These are phyloP conservation scores for Teunomyces barrocoloradensis DNA, from an alignment of 805 yeast genomes.

Conservation along the genomic window DNA sequence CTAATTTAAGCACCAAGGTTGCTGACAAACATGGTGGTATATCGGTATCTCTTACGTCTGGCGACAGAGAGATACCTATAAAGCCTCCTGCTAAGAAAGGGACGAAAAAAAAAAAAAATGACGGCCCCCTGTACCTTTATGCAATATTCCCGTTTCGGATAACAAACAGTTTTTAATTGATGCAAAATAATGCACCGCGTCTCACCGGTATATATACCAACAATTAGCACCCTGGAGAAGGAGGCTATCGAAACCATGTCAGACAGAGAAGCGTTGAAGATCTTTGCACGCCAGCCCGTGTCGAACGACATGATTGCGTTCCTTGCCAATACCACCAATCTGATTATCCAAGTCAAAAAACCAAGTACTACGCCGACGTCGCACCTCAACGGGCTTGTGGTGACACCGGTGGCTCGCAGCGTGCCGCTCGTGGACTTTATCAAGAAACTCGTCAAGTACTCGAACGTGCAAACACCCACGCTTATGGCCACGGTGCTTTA, in stretches of 20 bases:
- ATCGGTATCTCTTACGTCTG: too few species aligned
- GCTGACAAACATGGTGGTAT: too few species aligned
- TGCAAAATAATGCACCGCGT: constrained; percentile 4
- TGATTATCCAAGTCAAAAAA: constrained; percentile 50
- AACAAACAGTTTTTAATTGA: neutral
- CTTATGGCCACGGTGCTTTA: constrained; percentile 90
- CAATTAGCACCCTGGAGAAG: neutral
- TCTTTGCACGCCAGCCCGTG: constrained; percentile 56
- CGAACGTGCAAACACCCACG: constrained; percentile 94
- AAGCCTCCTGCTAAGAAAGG: neutral
- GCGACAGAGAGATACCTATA: too few species aligned
- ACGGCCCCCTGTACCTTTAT: neutral
- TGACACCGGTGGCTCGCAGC: neutral
- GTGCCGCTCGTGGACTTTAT: constrained; percentile 58
- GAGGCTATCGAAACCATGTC: constrained; percentile 15
- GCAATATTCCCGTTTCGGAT: constrained; percentile 3
- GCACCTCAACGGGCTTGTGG: constrained; percentile 15
- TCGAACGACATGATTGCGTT: constrained; percentile 55
- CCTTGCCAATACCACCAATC: constrained; percentile 55
- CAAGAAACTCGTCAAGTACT: constrained; percentile 64
- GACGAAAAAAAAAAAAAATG: neutral
- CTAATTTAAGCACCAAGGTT: too few species aligned
- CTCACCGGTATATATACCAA: neutral
- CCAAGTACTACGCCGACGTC: constrained; percentile 9
- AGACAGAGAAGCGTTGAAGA: constrained; percentile 46